Evolutionary conservation across 2,329 filamentous ascomycete species (phyloP), one percentile per base, ranked within the genome.

Genomic region (Chrysoporthe cubensis): DNA sequence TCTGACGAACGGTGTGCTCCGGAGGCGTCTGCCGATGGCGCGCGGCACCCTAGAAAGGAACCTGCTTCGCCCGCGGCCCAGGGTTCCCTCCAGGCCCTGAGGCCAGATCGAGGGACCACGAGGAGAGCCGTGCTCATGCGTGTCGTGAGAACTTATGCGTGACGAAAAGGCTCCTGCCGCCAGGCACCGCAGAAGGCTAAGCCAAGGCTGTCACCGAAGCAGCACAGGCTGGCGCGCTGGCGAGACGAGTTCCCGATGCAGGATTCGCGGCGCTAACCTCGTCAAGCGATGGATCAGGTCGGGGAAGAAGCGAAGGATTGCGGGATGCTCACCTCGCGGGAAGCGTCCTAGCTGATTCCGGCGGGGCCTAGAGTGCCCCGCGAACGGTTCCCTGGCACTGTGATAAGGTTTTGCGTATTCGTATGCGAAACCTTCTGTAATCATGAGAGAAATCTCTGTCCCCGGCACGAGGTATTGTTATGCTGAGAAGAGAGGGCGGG

Each of bases 271-370:
- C 54, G 54, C 54, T 40, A 57, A 37, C 34, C 34, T 40, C 34
- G 34, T 40, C 16, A 32, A 57, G 34, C 16, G 34, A 18, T 57
- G 54, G 32, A 57, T 57, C 54, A 57, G 54, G 54, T n/a, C 34
- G 32, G 54, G 54, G 32, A 57, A 57, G 14, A 57, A 34, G 54
- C 54, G 54, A 37, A 57, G 54, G 54, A 57, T 57, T 57, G 54
- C 54, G 54, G 54, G 32, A 57, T 37, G 54, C 54, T 57, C 54
- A 54, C 50, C 50, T 54, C 50, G 50, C 26, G 16, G 13, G 50
- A 54, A 13, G 32, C 32, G 4, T 52, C 21, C 48, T 52, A 2
- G 46, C 46, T 21, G n/a, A 21, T 52, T 21, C 48, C 26, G 44
- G 48, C n/a, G 26, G 26, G 48, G 48, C 50, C 50, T 11, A 54